Base-by-base conservation (phyloP, 2,329 filamentous ascomycete genomes). In the Beauveria rudraprayagi region DNA sequence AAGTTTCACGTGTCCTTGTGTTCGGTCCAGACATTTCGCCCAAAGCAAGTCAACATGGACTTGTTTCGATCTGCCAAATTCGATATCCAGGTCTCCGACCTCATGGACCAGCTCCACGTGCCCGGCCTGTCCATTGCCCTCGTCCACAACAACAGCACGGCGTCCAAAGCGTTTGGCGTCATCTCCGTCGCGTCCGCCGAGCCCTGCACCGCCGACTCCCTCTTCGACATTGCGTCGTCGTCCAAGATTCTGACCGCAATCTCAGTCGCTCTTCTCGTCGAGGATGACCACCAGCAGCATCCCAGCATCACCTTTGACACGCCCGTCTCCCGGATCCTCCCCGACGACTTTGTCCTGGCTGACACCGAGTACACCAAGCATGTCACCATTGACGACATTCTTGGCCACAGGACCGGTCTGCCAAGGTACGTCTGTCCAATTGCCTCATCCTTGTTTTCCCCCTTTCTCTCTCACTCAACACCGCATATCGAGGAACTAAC, bases 211-310 rank as follows among this genome's bases (percentile, higher is more conserved):
- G 19, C 14, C 19, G 43, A 50, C 53, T 48, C 59, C 8, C 51
- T 61, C 41, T 61, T 61, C 14, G 59, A 61, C 34, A 56, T 61
- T 43, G 59, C 59, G 3, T 61, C 59, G 17, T 55, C 51, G n/a
- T 56, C 52, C 59, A 61, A 61, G 51, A 47, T 53, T 19, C 19
- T 56, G n/a, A 61, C 59, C 19, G 59, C 59, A 4, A 19, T 41
- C 17, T 37, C 59, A 6, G 52, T 61, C 44, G 59, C 28, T n/a
- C 24, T 61, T 5, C 50, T 61, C 28, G 44, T 61, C 41, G 50
- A 61, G n/a, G 59, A 22, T 22, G 22, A 61, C 24, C 14, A 16
- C 34, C n/a, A 26, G 11, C 16, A 43, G 11, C 51, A 60, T 14
- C 50, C 58, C 19, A 10, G n/a, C 22, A n/a, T 61, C 46, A 55